Evolutionary conservation across 2,329 filamentous ascomycete species (phyloP).

Genomic region (Fusarium denticulatum): DNA sequence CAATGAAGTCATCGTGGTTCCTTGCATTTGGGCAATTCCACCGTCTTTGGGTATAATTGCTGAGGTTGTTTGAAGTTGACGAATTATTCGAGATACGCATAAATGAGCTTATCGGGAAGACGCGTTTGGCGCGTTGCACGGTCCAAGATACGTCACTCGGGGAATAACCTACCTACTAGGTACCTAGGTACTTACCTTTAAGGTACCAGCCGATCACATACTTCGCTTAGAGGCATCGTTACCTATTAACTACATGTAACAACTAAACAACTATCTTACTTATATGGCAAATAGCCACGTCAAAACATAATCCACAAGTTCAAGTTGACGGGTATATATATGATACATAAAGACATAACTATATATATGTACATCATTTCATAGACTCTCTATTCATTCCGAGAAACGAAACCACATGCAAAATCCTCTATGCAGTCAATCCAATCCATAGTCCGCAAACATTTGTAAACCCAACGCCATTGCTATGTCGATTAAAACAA

Average conservation of each 20-base stretch:
- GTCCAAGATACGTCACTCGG: constrained; percentile 41
- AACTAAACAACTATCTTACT: background rate
- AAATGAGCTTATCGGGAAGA: constrained; percentile 28
- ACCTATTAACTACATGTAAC: background rate
- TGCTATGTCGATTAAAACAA: constrained; percentile 43
- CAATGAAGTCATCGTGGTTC: constrained; percentile 48
- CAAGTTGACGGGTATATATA: background rate
- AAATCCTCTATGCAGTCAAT: constrained; percentile 2
- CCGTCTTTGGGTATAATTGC: background rate
- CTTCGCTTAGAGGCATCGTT: background rate
- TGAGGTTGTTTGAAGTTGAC: constrained; percentile 13
- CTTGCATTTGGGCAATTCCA: background rate
- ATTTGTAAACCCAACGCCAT: constrained; percentile 31
- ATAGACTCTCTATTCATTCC: background rate
- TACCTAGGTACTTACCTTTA: no score
- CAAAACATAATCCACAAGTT: background rate
- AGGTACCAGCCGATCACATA: background rate
- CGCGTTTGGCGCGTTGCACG: constrained; percentile 44
- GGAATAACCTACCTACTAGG: constrained; percentile 25
- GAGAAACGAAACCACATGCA: constrained; percentile 20
- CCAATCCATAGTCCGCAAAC: constrained; percentile 8
- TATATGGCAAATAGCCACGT: no score
- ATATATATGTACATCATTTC: background rate
- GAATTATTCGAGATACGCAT: background rate
- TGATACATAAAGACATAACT: background rate